These are phyloP conservation scores for Cladorrhinum sp. DNA, from an alignment of 2,329 filamentous ascomycete genomes.

Conservation along the genomic window DNA sequence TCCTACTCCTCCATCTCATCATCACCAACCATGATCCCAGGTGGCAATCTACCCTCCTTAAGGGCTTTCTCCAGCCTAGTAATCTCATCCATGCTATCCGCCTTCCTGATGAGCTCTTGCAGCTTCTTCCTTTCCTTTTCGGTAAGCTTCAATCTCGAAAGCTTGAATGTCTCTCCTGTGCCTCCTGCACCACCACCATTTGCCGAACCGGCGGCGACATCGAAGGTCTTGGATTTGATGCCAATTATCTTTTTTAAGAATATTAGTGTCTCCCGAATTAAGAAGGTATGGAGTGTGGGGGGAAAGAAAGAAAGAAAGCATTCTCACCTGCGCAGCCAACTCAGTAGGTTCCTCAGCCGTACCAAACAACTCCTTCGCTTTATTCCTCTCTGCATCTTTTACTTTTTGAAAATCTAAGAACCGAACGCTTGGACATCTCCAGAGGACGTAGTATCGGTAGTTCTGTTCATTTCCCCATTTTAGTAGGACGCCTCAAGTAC, in stretches of 20 bases:
- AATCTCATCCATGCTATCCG: conserved; percentile 87
- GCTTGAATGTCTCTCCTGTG: conserved; percentile 50
- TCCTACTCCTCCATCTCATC: conserved; percentile 59
- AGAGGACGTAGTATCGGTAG: conserved; percentile 90
- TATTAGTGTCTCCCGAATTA: too few species aligned
- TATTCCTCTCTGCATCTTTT: conserved; percentile 75
- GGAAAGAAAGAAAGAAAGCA: too few species aligned
- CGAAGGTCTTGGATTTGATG: conserved; percentile 74
- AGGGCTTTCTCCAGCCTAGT: conserved; percentile 86
- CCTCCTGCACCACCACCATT: conserved; percentile 40
- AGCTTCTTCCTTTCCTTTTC: conserved; percentile 83
- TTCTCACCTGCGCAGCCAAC: conserved; percentile 68
- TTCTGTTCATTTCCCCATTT: too few species aligned
- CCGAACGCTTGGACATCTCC: conserved; percentile 77
- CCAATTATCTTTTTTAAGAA: conserved; percentile 75
- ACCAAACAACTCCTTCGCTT: conserved; percentile 80
- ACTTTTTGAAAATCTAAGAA: conserved; percentile 94
- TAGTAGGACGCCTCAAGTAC: too few species aligned
- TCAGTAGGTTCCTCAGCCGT: conserved; percentile 73
- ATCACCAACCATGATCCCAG: conserved; percentile 57
- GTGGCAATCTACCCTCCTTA: conserved; percentile 81
- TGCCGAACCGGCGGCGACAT: conserved; percentile 43
- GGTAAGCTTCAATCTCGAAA: conserved; percentile 78
- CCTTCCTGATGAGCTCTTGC: conserved; percentile 82
- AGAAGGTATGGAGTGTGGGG: too few species aligned